A percentile compares a stretch with the other conserved stretches of the same genome.
Evolutionary conservation across 257 asterid species (phyloP).

Genomic region (Solanum bulbocastanum): DNA sequence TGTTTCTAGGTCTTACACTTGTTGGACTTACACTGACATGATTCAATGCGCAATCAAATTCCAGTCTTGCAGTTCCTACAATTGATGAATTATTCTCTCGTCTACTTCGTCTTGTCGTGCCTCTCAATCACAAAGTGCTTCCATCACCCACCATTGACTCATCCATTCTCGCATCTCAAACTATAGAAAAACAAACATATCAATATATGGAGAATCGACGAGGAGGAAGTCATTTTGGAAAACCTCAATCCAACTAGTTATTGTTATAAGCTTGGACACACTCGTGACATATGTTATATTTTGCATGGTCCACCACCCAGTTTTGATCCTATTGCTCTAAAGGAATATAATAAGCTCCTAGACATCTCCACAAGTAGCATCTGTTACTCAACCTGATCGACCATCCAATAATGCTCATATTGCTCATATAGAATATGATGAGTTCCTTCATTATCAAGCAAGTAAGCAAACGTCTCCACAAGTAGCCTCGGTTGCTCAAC

Average conservation of each 20-base stretch:
- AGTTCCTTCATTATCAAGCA: too few species aligned
- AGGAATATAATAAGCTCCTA: background rate
- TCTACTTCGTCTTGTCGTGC: background rate
- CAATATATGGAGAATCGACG: background rate
- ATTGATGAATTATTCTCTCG: background rate
- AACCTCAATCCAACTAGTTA: background rate
- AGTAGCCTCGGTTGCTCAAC: too few species aligned
- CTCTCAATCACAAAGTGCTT: background rate
- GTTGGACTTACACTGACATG: background rate
- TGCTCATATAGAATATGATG: too few species aligned
- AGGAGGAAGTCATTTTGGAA: background rate
- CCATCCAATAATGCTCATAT: background rate
- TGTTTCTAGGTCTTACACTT: background rate
- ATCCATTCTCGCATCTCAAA: background rate
- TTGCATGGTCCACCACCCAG: background rate
- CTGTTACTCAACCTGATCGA: background rate
- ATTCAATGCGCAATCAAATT: background rate
- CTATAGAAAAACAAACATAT: background rate
- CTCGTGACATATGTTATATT: background rate
- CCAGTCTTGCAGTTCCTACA: background rate
- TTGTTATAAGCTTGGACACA: background rate
- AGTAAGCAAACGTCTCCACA: too few species aligned
- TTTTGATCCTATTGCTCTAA: background rate
- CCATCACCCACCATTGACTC: background rate
- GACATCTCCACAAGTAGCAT: background rate